phyloP scores from a whole-genome alignment of 768 basidiomycete genomes.

The Boletus rubescentipes region DNA sequence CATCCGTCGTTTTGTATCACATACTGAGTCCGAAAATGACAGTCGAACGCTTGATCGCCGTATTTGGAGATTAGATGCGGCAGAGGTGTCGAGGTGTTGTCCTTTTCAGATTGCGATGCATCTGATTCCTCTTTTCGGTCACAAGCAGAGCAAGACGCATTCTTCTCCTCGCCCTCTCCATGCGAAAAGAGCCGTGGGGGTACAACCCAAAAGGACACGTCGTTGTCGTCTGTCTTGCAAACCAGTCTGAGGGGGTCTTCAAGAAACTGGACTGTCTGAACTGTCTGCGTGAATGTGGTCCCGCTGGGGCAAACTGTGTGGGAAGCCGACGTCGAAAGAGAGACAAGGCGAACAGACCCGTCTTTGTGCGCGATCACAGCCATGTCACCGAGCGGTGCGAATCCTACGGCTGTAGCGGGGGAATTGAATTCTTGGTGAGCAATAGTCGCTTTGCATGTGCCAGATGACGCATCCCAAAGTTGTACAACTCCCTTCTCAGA shows the following conservation, averaged over 20 bases:
- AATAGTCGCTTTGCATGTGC: constrained; percentile 2
- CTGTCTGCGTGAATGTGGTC: background rate
- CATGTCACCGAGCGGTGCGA: constrained; percentile 6
- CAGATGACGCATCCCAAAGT: constrained; percentile 13
- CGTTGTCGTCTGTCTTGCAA: constrained; percentile 2
- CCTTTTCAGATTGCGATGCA: background rate
- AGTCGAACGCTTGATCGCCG: constrained; percentile 2
- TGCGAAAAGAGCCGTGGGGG: background rate
- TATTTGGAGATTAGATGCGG: constrained; percentile 7
- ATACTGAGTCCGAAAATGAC: constrained; percentile 1
- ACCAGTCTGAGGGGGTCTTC: constrained; percentile 1
- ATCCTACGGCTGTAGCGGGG: background rate
- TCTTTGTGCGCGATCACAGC: constrained; percentile 5
- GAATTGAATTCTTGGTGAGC: background rate
- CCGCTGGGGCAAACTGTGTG: constrained; percentile 4
- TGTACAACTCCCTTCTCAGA: constrained; percentile 7
- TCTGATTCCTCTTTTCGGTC: background rate
- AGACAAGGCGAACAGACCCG: constrained; percentile 6
- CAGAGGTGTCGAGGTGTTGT: background rate
- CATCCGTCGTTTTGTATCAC: constrained; percentile 11
- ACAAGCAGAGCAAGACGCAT: background rate
- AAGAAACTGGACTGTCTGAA: background rate
- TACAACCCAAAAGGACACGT: constrained; percentile 1
- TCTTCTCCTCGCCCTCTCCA: background rate
- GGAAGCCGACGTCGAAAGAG: background rate